Percentiles rank a stretch among this genome's conserved stretches.
These are phyloP conservation scores for Parvularia atlantis DNA, from an alignment of 78 protist species.

Conservation along the genomic window DNA sequence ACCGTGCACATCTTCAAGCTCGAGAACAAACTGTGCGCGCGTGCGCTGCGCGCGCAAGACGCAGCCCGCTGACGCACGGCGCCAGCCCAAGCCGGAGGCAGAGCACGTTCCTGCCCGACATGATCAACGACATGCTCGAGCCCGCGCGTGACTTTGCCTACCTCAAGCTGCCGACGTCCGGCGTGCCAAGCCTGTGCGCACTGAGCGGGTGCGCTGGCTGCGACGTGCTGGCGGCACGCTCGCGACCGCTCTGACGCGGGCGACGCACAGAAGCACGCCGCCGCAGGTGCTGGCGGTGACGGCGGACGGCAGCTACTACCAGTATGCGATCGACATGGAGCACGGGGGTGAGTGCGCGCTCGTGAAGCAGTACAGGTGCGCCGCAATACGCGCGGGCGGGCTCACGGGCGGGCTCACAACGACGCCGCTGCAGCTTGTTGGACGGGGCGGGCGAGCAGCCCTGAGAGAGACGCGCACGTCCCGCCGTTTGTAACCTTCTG, in stretches of 20 bases:
- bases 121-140: slow-evolving; percentile 39
- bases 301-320: slow-evolving; percentile 32
- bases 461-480: too few relatives aligned
- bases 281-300: slow-evolving; percentile 33
- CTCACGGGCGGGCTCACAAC: too few relatives aligned
- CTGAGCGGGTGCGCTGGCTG: slow-evolving; percentile 24
- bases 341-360: slow-evolving; percentile 46
- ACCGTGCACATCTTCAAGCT: slow-evolving; percentile 51
- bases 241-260: not conserved
- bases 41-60: not conserved
- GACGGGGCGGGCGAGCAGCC: too few relatives aligned
- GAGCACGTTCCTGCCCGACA: slow-evolving; percentile 29
- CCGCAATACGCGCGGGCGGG: too few relatives aligned
- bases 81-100: not conserved
- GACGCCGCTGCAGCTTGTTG: too few relatives aligned
- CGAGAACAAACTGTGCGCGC: not conserved
- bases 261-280: not conserved
- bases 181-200: slow-evolving; percentile 36
- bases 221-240: slow-evolving; percentile 23
- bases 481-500: too few relatives aligned
- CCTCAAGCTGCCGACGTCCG: slow-evolving; percentile 30
- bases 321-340: slow-evolving; percentile 34
- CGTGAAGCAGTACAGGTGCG: slow-evolving; percentile 22
- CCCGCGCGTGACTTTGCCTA: slow-evolving; percentile 42
- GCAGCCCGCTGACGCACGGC: not conserved